phyloP scores from a whole-genome alignment of 2,329 filamentous ascomycete species.

The Cordyceps tenuipes region DNA sequence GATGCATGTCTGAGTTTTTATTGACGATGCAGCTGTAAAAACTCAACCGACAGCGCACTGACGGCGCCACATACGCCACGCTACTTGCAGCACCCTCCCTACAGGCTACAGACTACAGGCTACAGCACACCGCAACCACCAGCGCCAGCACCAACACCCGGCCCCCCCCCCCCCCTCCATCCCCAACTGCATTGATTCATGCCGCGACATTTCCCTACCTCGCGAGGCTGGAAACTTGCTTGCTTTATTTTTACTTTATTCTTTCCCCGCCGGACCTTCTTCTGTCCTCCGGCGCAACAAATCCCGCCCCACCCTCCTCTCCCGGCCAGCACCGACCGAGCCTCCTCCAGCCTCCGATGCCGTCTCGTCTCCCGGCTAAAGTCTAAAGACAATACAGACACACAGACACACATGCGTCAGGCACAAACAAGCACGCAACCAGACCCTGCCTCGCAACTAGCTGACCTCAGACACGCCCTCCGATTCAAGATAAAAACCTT shows the following conservation, averaged over 20 bases:
- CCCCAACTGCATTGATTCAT: not conserved
- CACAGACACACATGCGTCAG: too few relatives aligned
- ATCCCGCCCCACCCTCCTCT: not conserved
- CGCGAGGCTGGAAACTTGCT: not conserved
- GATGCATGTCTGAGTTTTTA: not conserved
- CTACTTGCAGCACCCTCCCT: too few relatives aligned
- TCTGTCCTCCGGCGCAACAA: not conserved
- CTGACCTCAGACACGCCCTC: not conserved
- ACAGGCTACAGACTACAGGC: too few relatives aligned
- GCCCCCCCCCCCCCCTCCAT: too few relatives aligned
- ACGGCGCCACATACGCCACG: too few relatives aligned
- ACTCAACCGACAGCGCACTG: not conserved
- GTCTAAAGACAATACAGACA: too few relatives aligned
- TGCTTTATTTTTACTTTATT: not conserved
- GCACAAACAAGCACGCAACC: too few relatives aligned
- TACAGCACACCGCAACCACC: too few relatives aligned
- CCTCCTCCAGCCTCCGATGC: too few relatives aligned
- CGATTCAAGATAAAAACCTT: slow-evolving; percentile 1
- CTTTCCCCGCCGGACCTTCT: not conserved
- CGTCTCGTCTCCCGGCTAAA: too few relatives aligned
- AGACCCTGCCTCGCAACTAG: not conserved
- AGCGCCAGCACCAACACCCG: too few relatives aligned
- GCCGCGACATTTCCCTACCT: not conserved
- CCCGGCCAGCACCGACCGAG: not conserved
- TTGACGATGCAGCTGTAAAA: not conserved